Base-by-base conservation (phyloP, 805 yeast genomes). In the Saccharomycopsis sp. region DNA sequence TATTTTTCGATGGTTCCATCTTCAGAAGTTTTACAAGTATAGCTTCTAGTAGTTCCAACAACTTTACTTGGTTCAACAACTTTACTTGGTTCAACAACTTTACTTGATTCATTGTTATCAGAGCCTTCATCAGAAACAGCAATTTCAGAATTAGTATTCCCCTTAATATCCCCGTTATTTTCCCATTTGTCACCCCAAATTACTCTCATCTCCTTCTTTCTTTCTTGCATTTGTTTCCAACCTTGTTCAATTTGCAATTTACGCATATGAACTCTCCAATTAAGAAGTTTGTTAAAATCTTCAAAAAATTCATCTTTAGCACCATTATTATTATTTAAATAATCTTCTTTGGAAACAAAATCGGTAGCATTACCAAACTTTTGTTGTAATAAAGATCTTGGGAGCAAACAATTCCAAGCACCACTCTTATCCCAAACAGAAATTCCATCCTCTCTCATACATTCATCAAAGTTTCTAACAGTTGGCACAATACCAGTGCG, bases 381-480 rank as follows among this genome's bases (percentile, higher is more conserved):
- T 49, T 77, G 81, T 36, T 58, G 60, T 52, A 37, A 28, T 21
- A 21, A 31, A 10, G 32, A 17, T 6, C 67, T 67, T 10, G 95
- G 95, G 58, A 88, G 80, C 34, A 89, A 62, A 60, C 97, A 89
- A 54, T 88, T 72, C 96, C 96, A 89, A 57, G 77, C 72, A 0
- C 96, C 97, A 18, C 70, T 66, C 28, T 72, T 61, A 54, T 86
- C 94, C 96, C 96, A 89, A 10, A 76, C 77, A 0, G 85, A 72
- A 5, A 70, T 60, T 3, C 98, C 97, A 6, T 74, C 62, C 27
- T 69, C 60, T 17, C 70, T 71, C 46, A 70, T 50, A 58, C 97
- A 89, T 34, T 71, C 66, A 39, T 70, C 65, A 56, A 77, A 84
- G 46, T 73, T 70, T 37, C 67, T 57, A 2, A 70, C 62, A 0